Percentiles rank a stretch among this genome's conserved stretches.
Conservation (phyloP, 805 yeast species). For the Monosporozyma servazzii region DNA sequence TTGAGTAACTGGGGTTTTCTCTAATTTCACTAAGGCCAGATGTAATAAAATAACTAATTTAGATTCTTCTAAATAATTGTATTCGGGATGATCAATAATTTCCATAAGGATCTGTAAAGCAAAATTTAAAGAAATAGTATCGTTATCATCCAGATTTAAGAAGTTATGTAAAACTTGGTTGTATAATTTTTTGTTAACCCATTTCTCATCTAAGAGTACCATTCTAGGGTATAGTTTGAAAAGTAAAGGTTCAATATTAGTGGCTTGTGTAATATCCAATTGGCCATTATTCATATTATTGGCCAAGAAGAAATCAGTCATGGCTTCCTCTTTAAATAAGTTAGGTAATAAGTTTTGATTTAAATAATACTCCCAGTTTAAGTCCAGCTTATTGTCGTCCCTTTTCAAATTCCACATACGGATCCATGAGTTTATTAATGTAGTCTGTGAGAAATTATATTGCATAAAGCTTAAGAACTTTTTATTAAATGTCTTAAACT, state of each 20-base stretch:
- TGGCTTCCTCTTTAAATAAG: conserved; percentile 8
- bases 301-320: conserved; percentile 5
- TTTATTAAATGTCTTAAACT: conserved; percentile 9
- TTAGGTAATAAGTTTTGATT: neutral
- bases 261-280: neutral
- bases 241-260: conserved; percentile 1
- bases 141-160: neutral
- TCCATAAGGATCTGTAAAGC: conserved; percentile 25
- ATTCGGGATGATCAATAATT: conserved; percentile 27
- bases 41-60: conserved; percentile 14
- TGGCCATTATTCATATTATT: conserved; percentile 1
- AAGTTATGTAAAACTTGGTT: neutral
- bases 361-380: neutral
- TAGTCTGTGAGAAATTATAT: conserved; percentile 7
- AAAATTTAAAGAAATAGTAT: conserved; percentile 5
- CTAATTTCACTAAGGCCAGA: conserved; percentile 12
- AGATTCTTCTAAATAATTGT: conserved; percentile 19
- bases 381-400: neutral
- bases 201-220: conserved; percentile 4
- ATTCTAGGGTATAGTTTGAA: conserved; percentile 12
- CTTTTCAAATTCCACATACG: conserved; percentile 14
- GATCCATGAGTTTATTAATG: conserved; percentile 14
- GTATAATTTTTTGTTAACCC: neutral
- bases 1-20: conserved; percentile 6
- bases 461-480: conserved; percentile 7